Evolutionary conservation across 2,329 filamentous ascomycete genomes (phyloP).

Genomic region (Lomentospora prolificans): DNA sequence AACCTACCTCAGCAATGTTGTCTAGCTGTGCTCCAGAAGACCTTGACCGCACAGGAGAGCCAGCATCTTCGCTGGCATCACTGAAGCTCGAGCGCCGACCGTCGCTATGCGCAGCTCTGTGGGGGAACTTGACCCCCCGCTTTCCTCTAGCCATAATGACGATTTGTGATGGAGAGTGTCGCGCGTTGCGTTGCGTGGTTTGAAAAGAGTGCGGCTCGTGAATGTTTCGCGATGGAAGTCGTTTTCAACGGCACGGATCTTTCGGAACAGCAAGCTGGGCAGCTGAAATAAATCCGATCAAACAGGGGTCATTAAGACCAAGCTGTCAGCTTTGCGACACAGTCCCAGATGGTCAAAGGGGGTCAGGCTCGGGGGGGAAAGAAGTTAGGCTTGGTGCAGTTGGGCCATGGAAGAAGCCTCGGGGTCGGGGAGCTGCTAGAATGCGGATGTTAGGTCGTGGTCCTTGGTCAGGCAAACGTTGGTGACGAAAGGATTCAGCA

Average conservation of each 20-base stretch:
- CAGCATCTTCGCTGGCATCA: conserved; percentile 50
- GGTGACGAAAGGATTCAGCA: conserved; percentile 2
- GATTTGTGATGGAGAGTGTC: neutral
- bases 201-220: neutral
- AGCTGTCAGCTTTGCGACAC: neutral
- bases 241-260: neutral
- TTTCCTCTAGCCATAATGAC: conserved; percentile 26
- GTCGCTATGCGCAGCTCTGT: conserved; percentile 42
- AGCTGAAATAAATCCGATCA: neutral
- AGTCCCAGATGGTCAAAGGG: neutral
- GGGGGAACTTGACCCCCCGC: conserved; percentile 46
- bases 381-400: neutral
- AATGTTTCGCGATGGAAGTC: neutral
- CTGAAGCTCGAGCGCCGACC: conserved; percentile 62
- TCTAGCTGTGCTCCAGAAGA: conserved; percentile 22
- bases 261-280: neutral
- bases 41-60: conserved; percentile 20
- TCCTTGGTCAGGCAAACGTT: neutral
- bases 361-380: too few relatives aligned
- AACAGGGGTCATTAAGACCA: neutral
- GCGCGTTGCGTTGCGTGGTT: neutral
- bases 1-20: conserved; percentile 27
- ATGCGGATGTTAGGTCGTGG: neutral
- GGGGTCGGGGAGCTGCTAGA: neutral
- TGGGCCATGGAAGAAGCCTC: neutral